A percentile compares a stretch with the other conserved stretches of the same genome.
These are phyloP conservation scores for Mucor piriformis DNA, from an alignment of 371 early-diverging fungal genomes.

Conservation along the genomic window DNA sequence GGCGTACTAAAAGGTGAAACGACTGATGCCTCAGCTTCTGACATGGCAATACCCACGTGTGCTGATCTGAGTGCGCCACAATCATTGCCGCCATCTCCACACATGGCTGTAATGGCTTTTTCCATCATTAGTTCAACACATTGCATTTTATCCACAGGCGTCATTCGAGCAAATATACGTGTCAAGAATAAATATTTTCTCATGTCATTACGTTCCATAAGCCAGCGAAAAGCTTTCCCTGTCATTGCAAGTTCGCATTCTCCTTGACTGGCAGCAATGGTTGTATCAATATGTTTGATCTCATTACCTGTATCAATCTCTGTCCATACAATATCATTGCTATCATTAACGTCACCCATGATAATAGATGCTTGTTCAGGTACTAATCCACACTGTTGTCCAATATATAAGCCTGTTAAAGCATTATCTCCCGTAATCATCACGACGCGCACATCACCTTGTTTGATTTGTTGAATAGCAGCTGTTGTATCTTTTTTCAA, in stretches of 20 bases:
- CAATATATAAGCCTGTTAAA: slow-evolving; percentile 77
- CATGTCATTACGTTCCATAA: slow-evolving; percentile 32
- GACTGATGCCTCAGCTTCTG: slow-evolving; percentile 76
- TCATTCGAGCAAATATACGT: slow-evolving; percentile 79
- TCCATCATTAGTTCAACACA: slow-evolving; percentile 65
- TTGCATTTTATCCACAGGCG: slow-evolving; percentile 68
- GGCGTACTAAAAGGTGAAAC: slow-evolving; percentile 83
- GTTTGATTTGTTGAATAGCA: slow-evolving; percentile 71
- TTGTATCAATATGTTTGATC: slow-evolving; percentile 10
- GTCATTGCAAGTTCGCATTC: slow-evolving; percentile 67
- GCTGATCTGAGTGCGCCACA: slow-evolving; percentile 93
- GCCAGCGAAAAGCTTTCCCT: slow-evolving; percentile 62
- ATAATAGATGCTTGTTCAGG: slow-evolving; percentile 48
- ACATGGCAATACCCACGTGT: slow-evolving; percentile 93
- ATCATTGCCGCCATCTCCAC: slow-evolving; percentile 99
- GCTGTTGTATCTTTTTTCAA: slow-evolving; percentile 73
- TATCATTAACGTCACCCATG: slow-evolving; percentile 78
- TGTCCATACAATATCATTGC: slow-evolving; percentile 47
- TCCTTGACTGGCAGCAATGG: slow-evolving; percentile 1
- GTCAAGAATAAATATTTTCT: slow-evolving; percentile 50
- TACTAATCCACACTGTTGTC: slow-evolving; percentile 43
- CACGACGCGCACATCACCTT: slow-evolving; percentile 73
- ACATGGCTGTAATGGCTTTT: slow-evolving; percentile 80
- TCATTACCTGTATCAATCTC: slow-evolving; percentile 25
- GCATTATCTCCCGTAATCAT: slow-evolving; percentile 96